A percentile compares a stretch with the other conserved stretches of the same genome.
phyloP scores from a whole-genome alignment of 371 early-diverging fungal species.

The Blyttiomyces sp. region DNA sequence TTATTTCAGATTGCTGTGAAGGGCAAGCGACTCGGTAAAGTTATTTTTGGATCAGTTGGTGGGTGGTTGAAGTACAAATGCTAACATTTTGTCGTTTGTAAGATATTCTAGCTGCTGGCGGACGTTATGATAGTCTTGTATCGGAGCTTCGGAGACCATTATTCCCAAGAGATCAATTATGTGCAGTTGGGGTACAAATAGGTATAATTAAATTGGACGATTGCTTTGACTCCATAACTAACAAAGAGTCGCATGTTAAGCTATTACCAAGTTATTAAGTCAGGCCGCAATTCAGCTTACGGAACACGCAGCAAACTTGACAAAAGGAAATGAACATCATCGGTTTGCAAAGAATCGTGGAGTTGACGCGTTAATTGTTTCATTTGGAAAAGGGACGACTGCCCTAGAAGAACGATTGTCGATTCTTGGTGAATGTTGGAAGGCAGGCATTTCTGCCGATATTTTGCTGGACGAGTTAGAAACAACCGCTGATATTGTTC shows the following conservation, averaged over 20 bases:
- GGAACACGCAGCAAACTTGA: too few relatives aligned
- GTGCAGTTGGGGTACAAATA: slow-evolving; percentile 48
- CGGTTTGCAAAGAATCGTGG: too few relatives aligned
- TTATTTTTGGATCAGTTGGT: neutral
- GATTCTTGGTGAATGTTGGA: slow-evolving; percentile 41
- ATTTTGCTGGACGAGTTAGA: slow-evolving; percentile 29
- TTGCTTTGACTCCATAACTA: too few relatives aligned
- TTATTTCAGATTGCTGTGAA: slow-evolving; percentile 70
- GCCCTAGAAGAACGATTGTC: slow-evolving; percentile 32
- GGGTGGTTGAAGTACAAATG: neutral
- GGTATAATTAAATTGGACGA: too few relatives aligned
- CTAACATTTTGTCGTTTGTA: too few relatives aligned
- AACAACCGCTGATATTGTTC: slow-evolving; percentile 24
- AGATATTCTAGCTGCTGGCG: slow-evolving; percentile 81
- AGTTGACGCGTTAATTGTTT: slow-evolving; percentile 26
- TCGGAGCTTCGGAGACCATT: slow-evolving; percentile 55
- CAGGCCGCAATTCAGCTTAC: too few relatives aligned
- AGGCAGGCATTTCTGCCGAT: slow-evolving; percentile 36
- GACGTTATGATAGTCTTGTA: slow-evolving; percentile 77
- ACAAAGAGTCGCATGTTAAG: too few relatives aligned
- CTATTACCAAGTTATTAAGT: too few relatives aligned
- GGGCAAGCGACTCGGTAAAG: slow-evolving; percentile 51
- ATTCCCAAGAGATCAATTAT: slow-evolving; percentile 20
- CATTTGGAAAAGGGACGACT: slow-evolving; percentile 25
- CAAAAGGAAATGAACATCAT: too few relatives aligned